Conservation (phyloP, 768 basidiomycete species). For the Phlebiopsis gigantea region DNA sequence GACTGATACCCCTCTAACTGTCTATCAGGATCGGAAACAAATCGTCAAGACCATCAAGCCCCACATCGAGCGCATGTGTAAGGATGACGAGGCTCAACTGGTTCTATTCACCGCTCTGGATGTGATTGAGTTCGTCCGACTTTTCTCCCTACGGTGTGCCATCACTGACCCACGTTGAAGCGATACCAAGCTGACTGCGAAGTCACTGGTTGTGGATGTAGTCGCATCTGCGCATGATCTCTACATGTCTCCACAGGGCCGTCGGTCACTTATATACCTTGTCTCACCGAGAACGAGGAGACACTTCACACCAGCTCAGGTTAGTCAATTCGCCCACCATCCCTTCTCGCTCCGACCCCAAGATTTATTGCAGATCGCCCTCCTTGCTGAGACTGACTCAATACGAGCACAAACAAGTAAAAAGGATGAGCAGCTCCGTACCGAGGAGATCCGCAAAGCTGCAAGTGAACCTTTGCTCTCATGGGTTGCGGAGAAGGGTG, state of each 20-base stretch:
- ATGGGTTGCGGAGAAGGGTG: slow-evolving; percentile 62
- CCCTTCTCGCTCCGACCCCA: not conserved
- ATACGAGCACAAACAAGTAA: slow-evolving; percentile 75
- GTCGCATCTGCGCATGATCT: slow-evolving; percentile 52
- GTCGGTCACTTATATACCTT: slow-evolving; percentile 78
- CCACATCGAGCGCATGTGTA: slow-evolving; percentile 82
- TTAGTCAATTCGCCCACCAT: not conserved
- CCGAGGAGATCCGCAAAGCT: slow-evolving; percentile 65
- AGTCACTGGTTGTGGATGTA: slow-evolving; percentile 72
- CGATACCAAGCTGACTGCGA: slow-evolving; percentile 86
- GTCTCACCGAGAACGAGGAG: slow-evolving; percentile 77
- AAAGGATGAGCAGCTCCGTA: slow-evolving; percentile 59
- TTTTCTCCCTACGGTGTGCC: not conserved
- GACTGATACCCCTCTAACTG: not conserved
- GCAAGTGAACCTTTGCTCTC: slow-evolving; percentile 72
- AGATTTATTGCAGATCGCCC: slow-evolving; percentile 43
- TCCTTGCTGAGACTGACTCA: slow-evolving; percentile 69
- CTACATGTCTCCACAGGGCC: slow-evolving; percentile 62
- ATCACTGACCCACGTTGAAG: slow-evolving; percentile 32
- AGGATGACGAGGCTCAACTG: slow-evolving; percentile 85
- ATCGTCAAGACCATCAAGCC: slow-evolving; percentile 87
- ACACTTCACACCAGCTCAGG: slow-evolving; percentile 75
- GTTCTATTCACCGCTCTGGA: slow-evolving; percentile 90
- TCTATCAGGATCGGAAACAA: slow-evolving; percentile 75
- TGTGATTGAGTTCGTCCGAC: slow-evolving; percentile 72